Base-by-base conservation (phyloP, 371 early-diverging fungal genomes). In the Rhizopus sp. region DNA sequence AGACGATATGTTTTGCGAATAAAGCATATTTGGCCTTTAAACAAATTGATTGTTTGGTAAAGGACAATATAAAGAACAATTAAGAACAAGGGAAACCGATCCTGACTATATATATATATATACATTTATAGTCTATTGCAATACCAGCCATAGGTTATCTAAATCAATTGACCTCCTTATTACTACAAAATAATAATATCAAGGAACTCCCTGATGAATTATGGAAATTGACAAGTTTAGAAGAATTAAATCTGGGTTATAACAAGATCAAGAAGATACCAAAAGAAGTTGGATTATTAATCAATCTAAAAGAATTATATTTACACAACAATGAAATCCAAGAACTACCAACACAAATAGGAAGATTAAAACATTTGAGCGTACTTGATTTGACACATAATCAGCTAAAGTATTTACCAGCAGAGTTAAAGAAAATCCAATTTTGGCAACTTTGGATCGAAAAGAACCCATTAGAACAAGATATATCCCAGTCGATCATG, bases 271-370 rank as follows among this genome's bases (percentile, higher is more conserved):
- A 81, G 30, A 35, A 59, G 1, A 53, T 99, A 3, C 99, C 99
- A 5, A 75, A 88, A 7, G 96, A 98, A 50, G 75, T 99, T 2
- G 96, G 97, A 3, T 72, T 88, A 60, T 69, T 98, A 23, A 74
- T 83, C 17, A 78, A 79, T 38, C 76, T 99, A 5, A 79, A 81
- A 65, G 96, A 96, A 59, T 82, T 99, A 5, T 78, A 91, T 62
- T 53, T 98, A 33, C 95, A 94, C 69, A 93, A 97, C 74, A 99
- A 99, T 70, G 76, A 84, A 52, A 68, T 99, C 12, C 73, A 83
- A 4, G 82, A 76, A 12, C 63, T 99, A 38, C 99, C 99, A 3
- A 72, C 82, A 31, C 97, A 97, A 65, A 73, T 84, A 3, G 79
- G 75, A 8, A 48, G 53, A 12, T 53, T 84, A 31, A 57, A 53